Percentiles rank a stretch among this genome's conserved stretches.
These are phyloP conservation scores for Ceratocystis huliohia DNA, from an alignment of 2,329 filamentous ascomycete species.

Conservation along the genomic window DNA sequence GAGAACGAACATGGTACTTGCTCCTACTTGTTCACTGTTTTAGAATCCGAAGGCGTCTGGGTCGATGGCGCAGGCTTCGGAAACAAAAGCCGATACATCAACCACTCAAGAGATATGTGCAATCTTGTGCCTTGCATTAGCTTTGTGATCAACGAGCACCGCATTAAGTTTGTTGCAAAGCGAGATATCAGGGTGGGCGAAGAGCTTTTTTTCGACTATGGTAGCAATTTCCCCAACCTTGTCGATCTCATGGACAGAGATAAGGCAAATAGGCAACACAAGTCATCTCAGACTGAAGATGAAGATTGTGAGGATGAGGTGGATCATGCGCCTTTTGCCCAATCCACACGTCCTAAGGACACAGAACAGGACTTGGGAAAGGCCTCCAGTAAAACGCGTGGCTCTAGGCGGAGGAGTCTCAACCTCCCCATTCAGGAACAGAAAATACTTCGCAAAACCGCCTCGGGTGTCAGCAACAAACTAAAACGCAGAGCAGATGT, in stretches of 20 bases:
- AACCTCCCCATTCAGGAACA: background rate
- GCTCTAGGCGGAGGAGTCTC: background rate
- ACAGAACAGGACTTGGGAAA: background rate
- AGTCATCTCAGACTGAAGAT: background rate
- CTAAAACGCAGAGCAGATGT: background rate
- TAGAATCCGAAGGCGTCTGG: constrained; percentile 50
- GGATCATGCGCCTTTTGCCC: background rate
- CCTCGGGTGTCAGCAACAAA: background rate
- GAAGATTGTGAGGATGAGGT: background rate
- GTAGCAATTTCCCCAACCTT: constrained; percentile 52
- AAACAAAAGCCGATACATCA: constrained; percentile 74
- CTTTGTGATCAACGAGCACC: constrained; percentile 61
- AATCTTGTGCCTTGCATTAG: constrained; percentile 53
- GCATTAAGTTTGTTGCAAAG: constrained; percentile 61
- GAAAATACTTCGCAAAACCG: background rate
- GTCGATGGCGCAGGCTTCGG: constrained; percentile 66
- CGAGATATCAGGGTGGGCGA: constrained; percentile 57
- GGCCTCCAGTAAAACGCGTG: background rate
- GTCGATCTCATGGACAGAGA: constrained; percentile 24
- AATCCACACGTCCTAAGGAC: background rate
- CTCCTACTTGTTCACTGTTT: constrained; percentile 51
- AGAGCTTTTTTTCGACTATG: constrained; percentile 74
- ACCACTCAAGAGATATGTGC: constrained; percentile 52
- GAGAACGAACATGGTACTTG: constrained; percentile 44
- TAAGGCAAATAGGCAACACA: constrained; percentile 15